Evolutionary conservation across 371 early-diverging fungal species (phyloP), one percentile per base, ranked within the genome.

Genomic region (Blyttiomyces sp.): DNA sequence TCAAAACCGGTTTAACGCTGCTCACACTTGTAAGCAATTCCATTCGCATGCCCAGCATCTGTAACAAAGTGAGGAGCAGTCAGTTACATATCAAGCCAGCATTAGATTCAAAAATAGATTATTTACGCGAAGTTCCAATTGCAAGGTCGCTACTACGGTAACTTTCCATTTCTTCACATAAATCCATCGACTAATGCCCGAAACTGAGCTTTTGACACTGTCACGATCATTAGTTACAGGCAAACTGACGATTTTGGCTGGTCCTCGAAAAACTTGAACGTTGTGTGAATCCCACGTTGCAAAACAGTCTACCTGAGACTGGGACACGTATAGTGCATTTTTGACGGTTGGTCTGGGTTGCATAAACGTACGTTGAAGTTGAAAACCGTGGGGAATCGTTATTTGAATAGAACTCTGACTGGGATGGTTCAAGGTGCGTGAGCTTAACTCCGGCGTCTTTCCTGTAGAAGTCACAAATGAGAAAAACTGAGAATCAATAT

Each of bases 101-200:
- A n/a, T n/a, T n/a, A n/a, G n/a, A n/a, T n/a, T n/a, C n/a, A n/a
- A n/a, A n/a, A n/a, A n/a, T n/a, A n/a, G n/a, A n/a, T n/a, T n/a
- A n/a, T n/a, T n/a, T n/a, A n/a, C n/a, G n/a, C 76, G 71, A 21
- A 77, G 52, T 58, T 78, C 75, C 57, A 78, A 54, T 23, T 69
- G 69, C 16, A 61, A 33, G 3, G 79, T 75, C 3, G 75, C 59
- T 17, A 70, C 58, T 26, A 75, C 52, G 4, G 74, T 52, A 16
- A 64, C 49, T 44, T 60, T 66, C 73, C 77, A 72, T 43, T 64
- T 73, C 24, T 54, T 43, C 0, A 73, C 49, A 52, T 58, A 78
- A 7, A 72, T 43, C 79, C 76, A 78, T 19, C 62, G 50, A 34
- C 52, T 66, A 28, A 78, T 43, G 3, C 74, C 79, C 0, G 59